Evolutionary conservation across 2,329 filamentous ascomycete genomes (phyloP).

Genomic region (Atkinsonella hypoxylon): DNA sequence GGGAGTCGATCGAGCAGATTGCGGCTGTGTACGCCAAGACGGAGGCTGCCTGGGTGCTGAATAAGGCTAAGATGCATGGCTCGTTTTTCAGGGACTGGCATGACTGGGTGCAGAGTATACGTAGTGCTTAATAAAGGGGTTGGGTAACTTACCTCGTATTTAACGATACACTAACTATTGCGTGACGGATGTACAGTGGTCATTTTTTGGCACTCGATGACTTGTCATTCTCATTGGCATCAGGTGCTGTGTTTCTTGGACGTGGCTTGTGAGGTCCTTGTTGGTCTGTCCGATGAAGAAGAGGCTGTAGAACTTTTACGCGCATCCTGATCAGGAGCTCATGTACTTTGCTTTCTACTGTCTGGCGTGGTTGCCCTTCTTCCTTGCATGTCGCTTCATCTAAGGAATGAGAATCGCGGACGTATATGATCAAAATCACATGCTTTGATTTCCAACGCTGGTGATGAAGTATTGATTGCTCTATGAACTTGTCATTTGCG

Average conservation of each 20-base stretch:
- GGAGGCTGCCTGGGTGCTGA: slow-evolving; percentile 43
- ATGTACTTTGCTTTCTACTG: too few species aligned
- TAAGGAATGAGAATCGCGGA: not conserved
- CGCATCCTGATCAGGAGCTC: too few species aligned
- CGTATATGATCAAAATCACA: not conserved
- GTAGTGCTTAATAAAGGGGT: not conserved
- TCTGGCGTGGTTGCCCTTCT: too few species aligned
- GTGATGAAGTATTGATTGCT: slow-evolving; percentile 22
- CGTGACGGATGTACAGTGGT: not conserved
- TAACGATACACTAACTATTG: not conserved
- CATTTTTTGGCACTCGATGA: too few species aligned
- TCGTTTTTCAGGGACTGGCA: slow-evolving; percentile 62
- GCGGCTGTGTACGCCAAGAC: slow-evolving; percentile 54
- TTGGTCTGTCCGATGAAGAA: too few species aligned
- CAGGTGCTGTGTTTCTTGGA: too few species aligned
- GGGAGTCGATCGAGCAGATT: slow-evolving; percentile 39
- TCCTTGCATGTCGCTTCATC: too few species aligned
- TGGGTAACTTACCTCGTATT: too few species aligned
- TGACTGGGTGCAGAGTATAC: slow-evolving; percentile 55
- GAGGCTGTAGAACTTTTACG: too few species aligned
- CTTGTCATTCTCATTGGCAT: too few species aligned
- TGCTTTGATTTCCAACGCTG: not conserved
- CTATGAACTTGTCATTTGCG: slow-evolving; percentile 20
- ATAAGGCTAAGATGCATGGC: slow-evolving; percentile 47
- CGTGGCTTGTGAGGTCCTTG: too few species aligned